These are phyloP conservation scores for Mucor lusitanicus DNA, from an alignment of 371 early-diverging fungal genomes.

Conservation along the genomic window DNA sequence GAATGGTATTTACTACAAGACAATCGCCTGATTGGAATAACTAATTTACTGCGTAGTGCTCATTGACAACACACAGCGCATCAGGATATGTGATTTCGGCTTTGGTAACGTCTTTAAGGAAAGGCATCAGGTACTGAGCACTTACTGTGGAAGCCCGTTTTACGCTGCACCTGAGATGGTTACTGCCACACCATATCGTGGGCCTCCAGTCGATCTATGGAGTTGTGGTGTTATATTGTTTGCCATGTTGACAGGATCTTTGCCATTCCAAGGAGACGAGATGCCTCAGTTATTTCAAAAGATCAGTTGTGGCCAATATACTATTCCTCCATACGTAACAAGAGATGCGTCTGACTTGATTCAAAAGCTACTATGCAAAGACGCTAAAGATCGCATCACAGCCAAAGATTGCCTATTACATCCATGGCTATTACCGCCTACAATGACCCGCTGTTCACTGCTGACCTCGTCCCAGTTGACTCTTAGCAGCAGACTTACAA, in stretches of 20 bases:
- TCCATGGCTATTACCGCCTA: slow-evolving; percentile 64
- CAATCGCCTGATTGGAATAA: not conserved
- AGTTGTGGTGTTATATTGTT: slow-evolving; percentile 78
- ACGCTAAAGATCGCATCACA: slow-evolving; percentile 68
- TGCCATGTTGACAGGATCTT: slow-evolving; percentile 71
- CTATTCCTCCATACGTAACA: slow-evolving; percentile 50
- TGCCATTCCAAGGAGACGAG: slow-evolving; percentile 83
- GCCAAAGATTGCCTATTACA: slow-evolving; percentile 75
- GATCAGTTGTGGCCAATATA: slow-evolving; percentile 63
- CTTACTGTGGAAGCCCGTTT: slow-evolving; percentile 94
- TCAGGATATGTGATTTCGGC: slow-evolving; percentile 93
- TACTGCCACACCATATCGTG: slow-evolving; percentile 70
- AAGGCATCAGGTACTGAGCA: slow-evolving; percentile 78
- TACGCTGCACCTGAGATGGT: slow-evolving; percentile 91
- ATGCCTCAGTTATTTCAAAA: slow-evolving; percentile 72
- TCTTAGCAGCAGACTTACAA: slow-evolving; percentile 10
- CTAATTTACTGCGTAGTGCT: slow-evolving; percentile 33
- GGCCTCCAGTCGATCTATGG: slow-evolving; percentile 82
- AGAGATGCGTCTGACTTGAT: slow-evolving; percentile 55
- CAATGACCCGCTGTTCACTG: slow-evolving; percentile 2
- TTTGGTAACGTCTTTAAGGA: slow-evolving; percentile 82
- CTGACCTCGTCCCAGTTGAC: slow-evolving; percentile 18
- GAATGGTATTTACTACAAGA: slow-evolving; percentile 49
- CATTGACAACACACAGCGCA: slow-evolving; percentile 61
- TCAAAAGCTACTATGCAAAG: slow-evolving; percentile 51